A percentile compares a stretch with the other conserved stretches of the same genome.
These are phyloP conservation scores for Trichoderma simmonsii DNA, from an alignment of 2,329 filamentous ascomycete genomes.

Conservation along the genomic window DNA sequence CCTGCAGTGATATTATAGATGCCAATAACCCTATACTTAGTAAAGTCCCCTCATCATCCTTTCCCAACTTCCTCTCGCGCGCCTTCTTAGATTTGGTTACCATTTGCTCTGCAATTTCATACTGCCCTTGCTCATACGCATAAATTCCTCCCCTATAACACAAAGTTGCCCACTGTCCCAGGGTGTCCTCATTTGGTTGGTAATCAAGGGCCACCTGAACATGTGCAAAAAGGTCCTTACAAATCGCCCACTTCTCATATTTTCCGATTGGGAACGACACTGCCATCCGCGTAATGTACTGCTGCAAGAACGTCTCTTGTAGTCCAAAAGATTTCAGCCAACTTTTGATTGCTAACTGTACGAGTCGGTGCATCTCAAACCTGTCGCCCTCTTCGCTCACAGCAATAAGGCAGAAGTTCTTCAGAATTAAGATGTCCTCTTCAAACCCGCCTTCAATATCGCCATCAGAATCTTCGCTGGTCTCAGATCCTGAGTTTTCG, in stretches of 20 bases:
- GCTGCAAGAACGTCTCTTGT: neutral
- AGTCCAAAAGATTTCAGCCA: neutral
- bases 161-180: neutral
- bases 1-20: neutral
- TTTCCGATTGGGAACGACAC: conserved; percentile 23
- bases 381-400: neutral
- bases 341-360: conserved; percentile 2
- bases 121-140: neutral
- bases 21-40: neutral
- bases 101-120: conserved; percentile 3
- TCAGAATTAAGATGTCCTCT: neutral
- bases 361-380: conserved; percentile 20
- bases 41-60: neutral
- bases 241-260: neutral
- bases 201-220: neutral
- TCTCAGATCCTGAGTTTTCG: neutral
- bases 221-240: neutral
- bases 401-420: neutral
- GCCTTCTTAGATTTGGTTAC: rapidly evolving
- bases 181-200: too few species aligned
- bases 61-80: neutral
- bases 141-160: neutral
- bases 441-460: neutral
- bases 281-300: neutral
- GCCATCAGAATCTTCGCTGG: neutral